Conservation (phyloP, 2,329 filamentous ascomycete species). For the Ophiocordyceps camponoti-saundersi region DNA sequence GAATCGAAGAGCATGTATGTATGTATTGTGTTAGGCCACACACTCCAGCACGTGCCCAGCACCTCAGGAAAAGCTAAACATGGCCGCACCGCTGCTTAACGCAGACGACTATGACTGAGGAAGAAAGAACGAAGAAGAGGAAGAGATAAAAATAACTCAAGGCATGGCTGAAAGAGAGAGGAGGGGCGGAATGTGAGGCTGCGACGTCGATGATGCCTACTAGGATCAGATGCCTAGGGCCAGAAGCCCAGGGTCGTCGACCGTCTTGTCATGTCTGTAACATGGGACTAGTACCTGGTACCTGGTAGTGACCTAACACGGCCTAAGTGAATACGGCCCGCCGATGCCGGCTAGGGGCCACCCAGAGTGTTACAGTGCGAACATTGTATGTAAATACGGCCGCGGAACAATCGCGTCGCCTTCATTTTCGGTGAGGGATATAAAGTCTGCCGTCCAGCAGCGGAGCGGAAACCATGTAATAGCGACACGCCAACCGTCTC, state of each 20-base stretch:
- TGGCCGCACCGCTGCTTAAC: background rate
- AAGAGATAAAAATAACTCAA: background rate
- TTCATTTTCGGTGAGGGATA: background rate
- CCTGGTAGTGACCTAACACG: too few species aligned
- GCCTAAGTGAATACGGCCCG: too few species aligned
- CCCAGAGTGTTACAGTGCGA: background rate
- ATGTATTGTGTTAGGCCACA: background rate
- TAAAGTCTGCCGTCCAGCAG: background rate
- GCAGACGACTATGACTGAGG: background rate
- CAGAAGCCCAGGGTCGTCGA: background rate
- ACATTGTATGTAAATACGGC: too few species aligned
- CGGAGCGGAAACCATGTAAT: background rate
- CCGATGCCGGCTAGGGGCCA: too few species aligned
- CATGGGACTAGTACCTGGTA: background rate
- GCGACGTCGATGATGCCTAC: background rate
- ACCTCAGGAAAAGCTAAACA: background rate
- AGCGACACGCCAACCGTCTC: background rate
- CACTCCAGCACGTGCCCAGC: background rate
- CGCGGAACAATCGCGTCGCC: background rate
- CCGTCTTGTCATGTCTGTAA: background rate
- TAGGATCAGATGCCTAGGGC: background rate
- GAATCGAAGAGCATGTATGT: background rate
- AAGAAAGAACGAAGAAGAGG: background rate
- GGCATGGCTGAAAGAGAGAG: background rate
- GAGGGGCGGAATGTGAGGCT: background rate